Evolutionary conservation across 1,284 basidiomycete species (phyloP), one percentile per base, ranked within the genome.

Genomic region (Puccinia sorghi): DNA sequence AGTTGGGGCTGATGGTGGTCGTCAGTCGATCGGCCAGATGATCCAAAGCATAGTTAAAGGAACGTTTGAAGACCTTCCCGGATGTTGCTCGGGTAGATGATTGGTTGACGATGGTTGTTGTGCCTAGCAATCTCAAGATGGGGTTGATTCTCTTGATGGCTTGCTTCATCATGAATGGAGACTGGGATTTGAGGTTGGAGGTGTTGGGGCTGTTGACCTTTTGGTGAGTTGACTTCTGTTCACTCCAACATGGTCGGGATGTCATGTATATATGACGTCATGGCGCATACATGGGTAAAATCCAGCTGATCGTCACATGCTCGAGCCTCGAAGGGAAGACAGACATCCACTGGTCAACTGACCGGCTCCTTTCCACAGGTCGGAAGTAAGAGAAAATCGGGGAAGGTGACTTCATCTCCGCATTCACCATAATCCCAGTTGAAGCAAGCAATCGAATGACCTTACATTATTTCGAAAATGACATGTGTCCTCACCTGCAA

Each of bases 41-140:
- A 15, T 69, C 66, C 25, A 69, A 48, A 37, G 46, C 46, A 69
- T 69, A 52, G 50, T 69, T 52, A 48, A 52, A 69, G 43, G 66
- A 69, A 69, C 46, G 46, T 32, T 48, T 69, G 66, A 69, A 27
- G 46, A 52, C 15, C 32, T 27, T 69, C 27, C 22, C 25, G 4
- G 46, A 7, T 25, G 13, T n/a, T 54, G 48, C 13, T 25, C 48
- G 11, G 25, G 22, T 52, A 9, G n/a, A n/a, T n/a, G 37, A 17
- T 22, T 54, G 48, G 20, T 46, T 12, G 15, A 46, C n/a, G 37
- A 52, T 27, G 27, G 46, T n/a, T 9, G 27, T 27, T 46, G 37
- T 52, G 39, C 52, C 15, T 32, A 22, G 25, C 22, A 22, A n/a
- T 37, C 27, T 32, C 27, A 64, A 5, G 32, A 13, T 61, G 22